Conservation (phyloP, 2,329 filamentous ascomycete species). For the Botrytis byssoidea region DNA sequence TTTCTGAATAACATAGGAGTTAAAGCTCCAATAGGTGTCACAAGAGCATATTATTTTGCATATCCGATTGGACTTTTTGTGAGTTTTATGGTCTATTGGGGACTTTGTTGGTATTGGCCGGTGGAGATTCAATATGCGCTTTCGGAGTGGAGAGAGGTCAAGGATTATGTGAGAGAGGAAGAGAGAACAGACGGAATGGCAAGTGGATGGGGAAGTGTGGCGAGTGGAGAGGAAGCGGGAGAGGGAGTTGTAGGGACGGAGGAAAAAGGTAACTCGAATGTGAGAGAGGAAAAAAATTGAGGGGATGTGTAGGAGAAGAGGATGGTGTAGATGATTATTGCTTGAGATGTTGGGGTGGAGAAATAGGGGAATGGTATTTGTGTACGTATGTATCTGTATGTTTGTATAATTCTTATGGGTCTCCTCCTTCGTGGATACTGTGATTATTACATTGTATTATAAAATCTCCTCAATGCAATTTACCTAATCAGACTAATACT, state of each 20-base stretch:
- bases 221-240: neutral
- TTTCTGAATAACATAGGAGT: slow-evolving; percentile 46
- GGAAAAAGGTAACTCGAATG: neutral
- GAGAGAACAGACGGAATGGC: slow-evolving; percentile 23
- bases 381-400: too few relatives aligned
- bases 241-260: too few relatives aligned
- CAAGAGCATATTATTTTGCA: slow-evolving; percentile 55
- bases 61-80: slow-evolving; percentile 54
- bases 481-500: too few relatives aligned
- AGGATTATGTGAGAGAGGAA: slow-evolving; percentile 39
- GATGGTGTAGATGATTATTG: neutral
- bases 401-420: too few relatives aligned
- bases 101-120: slow-evolving; percentile 26
- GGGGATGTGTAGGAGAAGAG: neutral
- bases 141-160: slow-evolving; percentile 40
- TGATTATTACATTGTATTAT: too few relatives aligned
- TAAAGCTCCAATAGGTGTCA: slow-evolving; percentile 38
- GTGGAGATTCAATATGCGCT: slow-evolving; percentile 27
- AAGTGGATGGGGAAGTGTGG: neutral
- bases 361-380: neutral
- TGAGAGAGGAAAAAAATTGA: neutral
- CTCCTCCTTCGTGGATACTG: too few relatives aligned
- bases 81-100: slow-evolving; percentile 36
- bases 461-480: too few relatives aligned
- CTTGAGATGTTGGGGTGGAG: fast-evolving